These are phyloP conservation scores for Epichloe elymi DNA, from an alignment of 2,329 filamentous ascomycete genomes.

Conservation along the genomic window DNA sequence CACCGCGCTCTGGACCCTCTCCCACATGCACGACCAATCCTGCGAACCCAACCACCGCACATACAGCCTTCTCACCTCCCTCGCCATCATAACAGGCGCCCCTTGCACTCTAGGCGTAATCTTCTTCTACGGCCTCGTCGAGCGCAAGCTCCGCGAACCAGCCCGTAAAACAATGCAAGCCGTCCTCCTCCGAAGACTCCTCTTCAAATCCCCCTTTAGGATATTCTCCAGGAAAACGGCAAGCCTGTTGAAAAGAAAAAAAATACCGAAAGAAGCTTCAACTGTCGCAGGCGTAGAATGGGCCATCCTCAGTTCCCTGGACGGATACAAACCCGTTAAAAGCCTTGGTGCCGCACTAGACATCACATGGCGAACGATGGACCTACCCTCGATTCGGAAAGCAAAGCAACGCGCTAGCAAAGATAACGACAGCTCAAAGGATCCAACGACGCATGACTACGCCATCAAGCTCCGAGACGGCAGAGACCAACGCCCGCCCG, in stretches of 20 bases:
- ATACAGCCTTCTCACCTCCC: constrained; percentile 25
- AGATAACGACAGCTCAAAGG: background rate
- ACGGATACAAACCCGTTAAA: constrained; percentile 16
- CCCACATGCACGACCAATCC: constrained; percentile 10
- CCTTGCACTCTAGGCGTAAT: constrained; percentile 17
- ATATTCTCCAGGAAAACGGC: constrained; percentile 18
- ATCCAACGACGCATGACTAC: background rate
- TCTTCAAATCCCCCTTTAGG: constrained; percentile 13
- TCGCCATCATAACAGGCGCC: constrained; percentile 21
- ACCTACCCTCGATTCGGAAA: constrained; percentile 5
- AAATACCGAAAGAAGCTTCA: constrained; percentile 7
- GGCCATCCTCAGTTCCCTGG: constrained; percentile 16
- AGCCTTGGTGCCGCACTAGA: constrained; percentile 15
- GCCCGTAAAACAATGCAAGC: constrained; percentile 13
- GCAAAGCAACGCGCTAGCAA: background rate
- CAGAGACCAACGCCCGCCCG: background rate
- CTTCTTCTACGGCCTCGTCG: constrained; percentile 20
- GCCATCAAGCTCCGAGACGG: constrained; percentile 6
- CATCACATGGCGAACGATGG: constrained; percentile 14
- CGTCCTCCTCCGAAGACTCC: constrained; percentile 14
- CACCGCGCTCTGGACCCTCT: constrained; percentile 19
- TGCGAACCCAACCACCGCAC: constrained; percentile 17
- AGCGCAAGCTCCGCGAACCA: constrained; percentile 15
- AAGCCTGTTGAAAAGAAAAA: constrained; percentile 7
- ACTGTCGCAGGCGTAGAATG: constrained; percentile 17